Evolutionary conservation across 768 basidiomycete species (phyloP), one percentile per base, ranked within the genome.

Genomic region (Chalciporus chontae): DNA sequence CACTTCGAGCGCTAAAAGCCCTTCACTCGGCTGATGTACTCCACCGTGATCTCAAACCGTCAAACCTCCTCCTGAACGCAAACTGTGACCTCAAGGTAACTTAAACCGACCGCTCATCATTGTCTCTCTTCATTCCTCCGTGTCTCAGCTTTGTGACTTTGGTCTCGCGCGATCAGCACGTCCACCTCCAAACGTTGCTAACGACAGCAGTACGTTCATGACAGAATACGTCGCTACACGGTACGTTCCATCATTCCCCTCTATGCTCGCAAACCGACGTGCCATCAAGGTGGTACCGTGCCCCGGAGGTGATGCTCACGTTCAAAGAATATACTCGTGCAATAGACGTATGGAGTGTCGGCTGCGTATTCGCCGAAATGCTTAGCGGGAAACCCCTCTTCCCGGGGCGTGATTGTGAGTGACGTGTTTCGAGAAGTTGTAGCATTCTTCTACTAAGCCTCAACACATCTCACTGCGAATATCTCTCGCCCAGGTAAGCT

Each of bases 301-400:
- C 95, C 0, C 95, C 95, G 0, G 95, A 97, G 67, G 90, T 98
- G 53, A 97, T 98, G 95, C 78, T 98, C 31, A 95, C 92, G 0
- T 97, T 96, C 75, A 93, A 94, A 63, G 86, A 94, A 73, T 97
- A 97, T 66, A 94, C 92, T 5, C 80, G 81, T 29, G 87, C 87
- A 0, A 88, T 91, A 67, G 89, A 91, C 56, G 79, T 92, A 65
- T 93, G 90, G 90, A 84, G 83, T 51, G 88, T 91, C 17, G 87
- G 90, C 2, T 92, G 90, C 63, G 84, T 91, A 2, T 70, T 91
- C 42, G 94, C 94, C 7, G 94, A 94, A 70, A 93, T 94, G 91
- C 72, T 94, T 0, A 83, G 78, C 51, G 91, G 94, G n/a, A 85
- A 88, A 62, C 90, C 94, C 0, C 70, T 97, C 50, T 98, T 97